Evolutionary conservation across 306 rosid genomes (phyloP).

Genomic region (Vigna trinervia): DNA sequence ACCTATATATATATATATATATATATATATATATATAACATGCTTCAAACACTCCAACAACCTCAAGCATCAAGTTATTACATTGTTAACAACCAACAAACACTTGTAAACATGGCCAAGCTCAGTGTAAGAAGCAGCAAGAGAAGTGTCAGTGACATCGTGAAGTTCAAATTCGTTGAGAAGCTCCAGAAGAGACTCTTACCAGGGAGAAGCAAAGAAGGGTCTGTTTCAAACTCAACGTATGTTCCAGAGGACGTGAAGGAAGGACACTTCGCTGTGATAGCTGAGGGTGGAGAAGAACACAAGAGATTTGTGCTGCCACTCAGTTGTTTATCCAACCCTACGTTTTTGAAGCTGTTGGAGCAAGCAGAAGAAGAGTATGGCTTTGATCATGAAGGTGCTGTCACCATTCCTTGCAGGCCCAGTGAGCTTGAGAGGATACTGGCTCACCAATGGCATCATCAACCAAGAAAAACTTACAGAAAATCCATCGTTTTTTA

Average conservation of each 20-base stretch:
- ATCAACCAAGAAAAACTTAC: conserved; percentile 41
- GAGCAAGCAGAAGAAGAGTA: conserved; percentile 83
- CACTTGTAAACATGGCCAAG: conserved; percentile 52
- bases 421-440: conserved; percentile 72
- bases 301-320: conserved; percentile 75
- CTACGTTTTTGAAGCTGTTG: conserved; percentile 66
- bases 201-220: conserved; percentile 40
- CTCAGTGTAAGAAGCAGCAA: conserved; percentile 29
- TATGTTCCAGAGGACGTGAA: conserved; percentile 78
- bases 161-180: conserved; percentile 63
- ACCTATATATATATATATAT: conserved; percentile 1
- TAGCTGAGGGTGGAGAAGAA: conserved; percentile 57
- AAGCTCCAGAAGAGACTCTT: conserved; percentile 69
- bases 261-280: conserved; percentile 88
- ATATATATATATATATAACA: background rate
- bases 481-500: conserved; percentile 50
- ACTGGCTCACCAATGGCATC: conserved; percentile 51
- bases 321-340: conserved; percentile 64
- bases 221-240: conserved; percentile 17
- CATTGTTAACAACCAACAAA: background rate
- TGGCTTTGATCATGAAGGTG: conserved; percentile 82
- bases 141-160: conserved; percentile 48
- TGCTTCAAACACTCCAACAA: conserved; percentile 20
- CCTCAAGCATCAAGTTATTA: background rate
- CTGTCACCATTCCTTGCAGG: conserved; percentile 70